Evolutionary conservation across 2,329 filamentous ascomycete species (phyloP), one percentile per base, ranked within the genome.

Genomic region (Neophaeococcomyces aloes): DNA sequence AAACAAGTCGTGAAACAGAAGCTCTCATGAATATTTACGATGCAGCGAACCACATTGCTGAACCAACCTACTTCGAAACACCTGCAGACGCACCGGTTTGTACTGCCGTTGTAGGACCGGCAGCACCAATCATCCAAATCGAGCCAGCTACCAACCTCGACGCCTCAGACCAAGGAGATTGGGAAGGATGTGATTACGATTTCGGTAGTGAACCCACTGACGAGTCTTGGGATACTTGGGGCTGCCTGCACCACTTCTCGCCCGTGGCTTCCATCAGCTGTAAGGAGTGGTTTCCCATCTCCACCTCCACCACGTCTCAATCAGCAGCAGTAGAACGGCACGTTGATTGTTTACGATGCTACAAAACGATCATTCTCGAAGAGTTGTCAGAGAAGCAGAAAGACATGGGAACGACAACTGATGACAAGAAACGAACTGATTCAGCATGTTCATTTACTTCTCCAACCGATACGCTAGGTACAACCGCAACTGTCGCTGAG

Each of bases 141-240:
- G 36, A 38, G 13, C 7, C 15, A 5, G 15, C 33, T 13, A n/a
- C 14, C 14, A 46, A 45, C 29, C 29, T 50, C 13, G 45, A 49
- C 23, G 47, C 51, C 21, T 49, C 50, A n/a, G 48, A 56, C 29
- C 23, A 41, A 6, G 47, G 48, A 7, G 40, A 51, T 4, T 56
- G 54, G 56, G 47, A 57, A 13, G 30, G 13, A 0, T 31, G 13
- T 8, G 33, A 58, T 46, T 70, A 75, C 57, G 62, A 67, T 45
- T 56, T 67, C 42, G 56, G 56, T 2, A 49, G 52, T 11, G 57
- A 54, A 27, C 53, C 51, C 8, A 3, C 25, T 3, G 41, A 52
- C 5, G 36, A 49, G 7, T 21, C 27, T 5, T 46, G 39, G 33
- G 48, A 50, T 34, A 29, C 36, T 14, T 52, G 50, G 50, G 50